Percentiles rank a stretch among this genome's conserved stretches.
These are phyloP conservation scores for Verticillium dahliae DNA, from an alignment of 2,329 filamentous ascomycete species.

Conservation along the genomic window DNA sequence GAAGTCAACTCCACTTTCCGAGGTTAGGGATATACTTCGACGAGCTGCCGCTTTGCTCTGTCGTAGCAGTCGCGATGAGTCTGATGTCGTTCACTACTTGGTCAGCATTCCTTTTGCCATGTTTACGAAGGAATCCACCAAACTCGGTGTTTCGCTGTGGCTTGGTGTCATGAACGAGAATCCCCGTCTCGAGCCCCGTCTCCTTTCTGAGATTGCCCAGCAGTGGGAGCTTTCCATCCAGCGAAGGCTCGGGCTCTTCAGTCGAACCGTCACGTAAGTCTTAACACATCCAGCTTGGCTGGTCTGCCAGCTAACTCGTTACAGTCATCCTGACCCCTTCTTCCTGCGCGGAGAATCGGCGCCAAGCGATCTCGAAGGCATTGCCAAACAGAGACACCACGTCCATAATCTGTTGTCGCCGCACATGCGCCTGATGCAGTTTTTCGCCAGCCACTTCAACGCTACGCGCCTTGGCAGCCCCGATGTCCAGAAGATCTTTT, in stretches of 20 bases:
- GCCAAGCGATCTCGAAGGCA: slow-evolving; percentile 71
- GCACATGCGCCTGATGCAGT: slow-evolving; percentile 78
- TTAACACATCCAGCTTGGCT: not conserved
- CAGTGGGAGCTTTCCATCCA: slow-evolving; percentile 86
- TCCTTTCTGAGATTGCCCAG: slow-evolving; percentile 80
- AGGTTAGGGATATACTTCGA: slow-evolving; percentile 75
- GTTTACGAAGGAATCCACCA: slow-evolving; percentile 93
- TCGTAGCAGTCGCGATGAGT: slow-evolving; percentile 66
- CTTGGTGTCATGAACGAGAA: slow-evolving; percentile 96
- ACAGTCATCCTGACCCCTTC: slow-evolving; percentile 74
- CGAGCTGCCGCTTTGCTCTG: slow-evolving; percentile 83
- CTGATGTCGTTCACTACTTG: slow-evolving; percentile 75
- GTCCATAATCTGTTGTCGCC: slow-evolving; percentile 81
- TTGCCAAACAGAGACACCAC: slow-evolving; percentile 69
- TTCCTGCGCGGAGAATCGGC: slow-evolving; percentile 88
- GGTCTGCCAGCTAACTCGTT: not conserved
- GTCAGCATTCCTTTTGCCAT: slow-evolving; percentile 89
- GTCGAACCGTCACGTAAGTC: slow-evolving; percentile 55
- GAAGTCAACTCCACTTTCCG: slow-evolving; percentile 62
- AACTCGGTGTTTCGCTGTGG: slow-evolving; percentile 92
- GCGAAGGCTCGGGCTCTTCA: slow-evolving; percentile 75
- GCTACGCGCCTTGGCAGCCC: slow-evolving; percentile 80
- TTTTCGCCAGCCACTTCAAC: slow-evolving; percentile 91
- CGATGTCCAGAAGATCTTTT: slow-evolving; percentile 75
- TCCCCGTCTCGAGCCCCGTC: slow-evolving; percentile 75